Evolutionary conservation across 1,284 basidiomycete species (phyloP).

Genomic region (Xerocomus nothofagi): DNA sequence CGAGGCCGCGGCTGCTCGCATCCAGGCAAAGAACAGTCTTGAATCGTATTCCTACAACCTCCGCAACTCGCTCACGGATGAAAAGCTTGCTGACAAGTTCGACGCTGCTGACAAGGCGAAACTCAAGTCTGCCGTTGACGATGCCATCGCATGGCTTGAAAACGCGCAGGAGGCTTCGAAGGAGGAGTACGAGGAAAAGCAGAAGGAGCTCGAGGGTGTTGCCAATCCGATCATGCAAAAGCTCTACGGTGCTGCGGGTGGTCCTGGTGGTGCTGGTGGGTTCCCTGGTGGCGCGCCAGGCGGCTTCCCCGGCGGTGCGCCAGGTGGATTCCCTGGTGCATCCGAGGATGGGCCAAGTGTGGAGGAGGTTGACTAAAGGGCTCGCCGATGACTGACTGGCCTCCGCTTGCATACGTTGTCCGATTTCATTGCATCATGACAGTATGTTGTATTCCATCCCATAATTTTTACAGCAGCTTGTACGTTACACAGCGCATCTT

Average conservation of each 20-base stretch:
- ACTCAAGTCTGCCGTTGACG: conserved; percentile 82
- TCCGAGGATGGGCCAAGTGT: conserved; percentile 83
- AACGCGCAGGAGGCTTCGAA: conserved; percentile 86
- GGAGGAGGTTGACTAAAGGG: conserved; percentile 79
- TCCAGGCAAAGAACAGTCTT: conserved; percentile 83
- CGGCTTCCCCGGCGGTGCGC: conserved; percentile 52
- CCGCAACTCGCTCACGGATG: conserved; percentile 85
- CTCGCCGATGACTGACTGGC: conserved; percentile 4
- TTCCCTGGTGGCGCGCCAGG: conserved; percentile 52
- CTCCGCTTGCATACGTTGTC: conserved; percentile 19
- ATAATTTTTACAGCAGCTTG: conserved; percentile 33
- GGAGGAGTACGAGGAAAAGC: conserved; percentile 94
- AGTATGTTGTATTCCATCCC: conserved; percentile 33
- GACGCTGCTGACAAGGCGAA: conserved; percentile 86
- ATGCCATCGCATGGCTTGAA: conserved; percentile 90
- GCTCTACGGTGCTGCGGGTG: conserved; percentile 80
- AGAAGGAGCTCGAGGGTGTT: conserved; percentile 92
- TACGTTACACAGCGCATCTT: conserved; percentile 36
- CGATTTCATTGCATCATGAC: conserved; percentile 30
- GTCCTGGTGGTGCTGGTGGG: conserved; percentile 48
- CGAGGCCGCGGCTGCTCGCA: conserved; percentile 80
- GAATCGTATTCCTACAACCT: conserved; percentile 98
- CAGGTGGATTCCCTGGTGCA: conserved; percentile 54
- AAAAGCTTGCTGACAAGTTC: conserved; percentile 88
- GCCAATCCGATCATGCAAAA: conserved; percentile 96